Base-by-base conservation (phyloP, 2,329 filamentous ascomycete species). In the Acarospora socialis region DNA sequence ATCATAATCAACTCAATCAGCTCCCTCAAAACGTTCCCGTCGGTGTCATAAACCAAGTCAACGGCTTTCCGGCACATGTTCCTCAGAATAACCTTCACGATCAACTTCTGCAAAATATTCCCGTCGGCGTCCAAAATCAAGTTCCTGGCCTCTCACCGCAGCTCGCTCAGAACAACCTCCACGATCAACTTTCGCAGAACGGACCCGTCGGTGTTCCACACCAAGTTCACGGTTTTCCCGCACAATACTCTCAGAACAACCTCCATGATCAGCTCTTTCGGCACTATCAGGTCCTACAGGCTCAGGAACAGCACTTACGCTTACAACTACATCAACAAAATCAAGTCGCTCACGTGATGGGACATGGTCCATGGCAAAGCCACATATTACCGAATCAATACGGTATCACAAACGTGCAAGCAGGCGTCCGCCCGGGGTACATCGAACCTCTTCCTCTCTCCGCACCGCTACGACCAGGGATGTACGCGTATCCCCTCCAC, bases 251-350 rank as follows among this genome's bases (percentile, higher is more conserved):
- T 7, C 60, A 63, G 38, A 58, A 59, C 38, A 43, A 63, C 21
- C 48, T 65, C 14, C 60, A 64, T 39, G 59, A 65, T 37, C 57
- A 63, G 37, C 49, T 65, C 1, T 63, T 57, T 37, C 60, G 63
- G 38, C 60, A 64, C 37, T 63, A 63, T 33, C 61, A 65, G 41
- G 50, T 62, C 22, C 52, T 65, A 13, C 61, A 65, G 40, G 57
- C 60, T 13, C 61, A 65, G 42, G 61, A 65, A 42, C 59, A 64
- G 37, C 61, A 64, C 37, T 39, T 65, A 36, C 55, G 61, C 34
- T 49, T 61, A 44, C 57, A 62, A 35, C 46, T 63, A 23, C 57
- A 61, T 38, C 59, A 59, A 28, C 59, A 62, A 41, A 57, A 57
- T 10, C 43, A 39, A 12, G 19, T 38, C 31, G 41, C 43, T 6